These are phyloP conservation scores for Wickerhamiella siamensis DNA, from an alignment of 805 yeast genomes.

Conservation along the genomic window DNA sequence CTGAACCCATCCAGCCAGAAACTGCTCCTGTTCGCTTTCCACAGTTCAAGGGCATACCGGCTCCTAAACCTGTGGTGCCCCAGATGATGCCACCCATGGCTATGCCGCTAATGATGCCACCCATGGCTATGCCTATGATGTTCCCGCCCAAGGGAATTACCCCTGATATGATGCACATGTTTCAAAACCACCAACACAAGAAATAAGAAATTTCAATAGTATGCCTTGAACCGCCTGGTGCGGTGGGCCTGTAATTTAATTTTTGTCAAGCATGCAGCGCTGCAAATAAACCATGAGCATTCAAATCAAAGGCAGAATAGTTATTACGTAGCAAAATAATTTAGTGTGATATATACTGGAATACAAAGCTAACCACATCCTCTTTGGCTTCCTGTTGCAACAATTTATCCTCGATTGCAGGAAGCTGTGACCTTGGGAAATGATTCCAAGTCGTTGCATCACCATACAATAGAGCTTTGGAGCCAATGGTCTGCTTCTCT, in stretches of 20 bases:
- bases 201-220: not conserved
- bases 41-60: slow-evolving; percentile 1
- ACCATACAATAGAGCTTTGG: slow-evolving; percentile 88
- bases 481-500: slow-evolving; percentile 45
- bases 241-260: not conserved
- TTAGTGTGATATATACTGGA: slow-evolving; percentile 81
- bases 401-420: slow-evolving; percentile 58
- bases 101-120: slow-evolving; percentile 7
- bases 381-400: slow-evolving; percentile 53
- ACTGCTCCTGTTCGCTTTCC: not conserved
- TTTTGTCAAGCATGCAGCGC: not conserved
- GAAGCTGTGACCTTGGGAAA: slow-evolving; percentile 42
- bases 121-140: slow-evolving; percentile 3
- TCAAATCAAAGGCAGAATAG: too few relatives aligned
- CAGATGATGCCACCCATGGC: slow-evolving; percentile 1
- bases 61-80: not conserved
- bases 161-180: slow-evolving; percentile 3
- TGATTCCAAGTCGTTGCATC: slow-evolving; percentile 98
- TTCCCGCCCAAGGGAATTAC: slow-evolving; percentile 5
- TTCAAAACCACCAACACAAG: not conserved
- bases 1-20: slow-evolving; percentile 4
- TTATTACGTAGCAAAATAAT: not conserved
- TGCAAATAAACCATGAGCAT: too few relatives aligned
- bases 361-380: slow-evolving; percentile 67
- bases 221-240: not conserved